Evolutionary conservation across 139 green algal species (phyloP), one percentile per base, ranked within the genome.

Genomic region (Picochlorum sp.): DNA sequence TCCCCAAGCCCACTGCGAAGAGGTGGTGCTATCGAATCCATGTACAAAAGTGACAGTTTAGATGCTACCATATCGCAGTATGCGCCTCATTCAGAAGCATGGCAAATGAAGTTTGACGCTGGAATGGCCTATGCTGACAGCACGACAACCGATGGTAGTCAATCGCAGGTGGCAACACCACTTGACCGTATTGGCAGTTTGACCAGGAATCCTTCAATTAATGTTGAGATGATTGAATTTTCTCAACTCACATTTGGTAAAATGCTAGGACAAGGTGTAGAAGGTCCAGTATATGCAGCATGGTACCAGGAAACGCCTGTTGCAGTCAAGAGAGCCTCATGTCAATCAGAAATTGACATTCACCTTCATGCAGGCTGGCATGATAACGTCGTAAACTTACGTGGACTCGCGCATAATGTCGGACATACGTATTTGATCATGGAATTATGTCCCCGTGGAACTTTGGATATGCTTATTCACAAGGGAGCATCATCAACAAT

Each of bases 391-490:
- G 73, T 83, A 15, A 60, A 58, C 24, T 62, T 81, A 41, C 62
- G 77, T 24, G 77, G 73, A 8, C 45, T 81, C 34, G 70, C 61
- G 45, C 65, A 68, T 47, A 61, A 70, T 23, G 65, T 62, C 8
- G 15, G 55, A 23, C 45, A 78, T 16, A 21, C 73, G 13, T 79
- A 79, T 41, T 37, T 83, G 1, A 62, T 83, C 21, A 83, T 82
- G 77, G 77, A 83, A 66, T 71, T 81, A 32, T 83, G 77, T 66
- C 73, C 73, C 6, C 69, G 73, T 44, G 76, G 76, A 4, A 83
- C 76, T 15, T 64, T 83, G 41, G 73, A 83, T 20, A 41, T 81
- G 8, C 49, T 83, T 55, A 51, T 83, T 16, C 76, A 83, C 56
- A 55, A 77, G 24, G 52, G 41, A 20, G 26, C 18, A 49, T 63